phyloP scores from a whole-genome alignment of 2,329 filamentous ascomycete genomes.

The Cercospora sp. region DNA sequence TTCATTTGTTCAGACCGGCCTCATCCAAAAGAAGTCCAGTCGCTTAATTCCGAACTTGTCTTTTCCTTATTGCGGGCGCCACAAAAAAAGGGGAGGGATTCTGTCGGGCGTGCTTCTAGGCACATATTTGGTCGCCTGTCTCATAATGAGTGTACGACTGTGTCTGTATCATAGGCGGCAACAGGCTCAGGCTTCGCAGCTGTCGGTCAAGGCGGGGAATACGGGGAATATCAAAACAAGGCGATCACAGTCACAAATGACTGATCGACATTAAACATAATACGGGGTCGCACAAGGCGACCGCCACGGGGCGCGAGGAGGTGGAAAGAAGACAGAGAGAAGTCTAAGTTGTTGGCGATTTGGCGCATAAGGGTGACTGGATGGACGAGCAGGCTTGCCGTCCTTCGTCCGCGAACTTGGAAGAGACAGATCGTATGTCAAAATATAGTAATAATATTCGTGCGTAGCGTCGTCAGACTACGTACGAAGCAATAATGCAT shows the following conservation, averaged over 20 bases:
- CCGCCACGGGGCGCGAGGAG: background rate
- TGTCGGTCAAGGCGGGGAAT: constrained; percentile 1
- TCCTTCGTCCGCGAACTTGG: background rate
- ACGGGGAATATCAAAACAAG: background rate
- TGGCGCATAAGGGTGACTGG: constrained; percentile 8
- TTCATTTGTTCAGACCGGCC: constrained; percentile 25
- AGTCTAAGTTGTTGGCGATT: background rate
- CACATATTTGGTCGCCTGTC: constrained; percentile 13
- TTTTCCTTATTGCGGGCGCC: constrained; percentile 13
- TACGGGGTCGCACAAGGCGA: background rate
- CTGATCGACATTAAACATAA: constrained; percentile 6
- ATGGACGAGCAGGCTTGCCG: constrained; percentile 13
- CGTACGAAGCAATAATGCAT: background rate
- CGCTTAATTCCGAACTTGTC: constrained; percentile 18
- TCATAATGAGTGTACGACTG: constrained; percentile 25
- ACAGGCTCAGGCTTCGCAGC: constrained; percentile 12
- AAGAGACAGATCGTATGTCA: constrained; percentile 13
- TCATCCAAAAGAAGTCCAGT: constrained; percentile 18
- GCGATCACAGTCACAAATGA: constrained; percentile 1
- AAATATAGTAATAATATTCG: constrained; percentile 18
- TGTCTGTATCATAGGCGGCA: constrained; percentile 23
- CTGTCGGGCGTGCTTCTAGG: constrained; percentile 6
- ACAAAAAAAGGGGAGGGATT: constrained; percentile 15
- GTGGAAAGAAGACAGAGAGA: background rate
- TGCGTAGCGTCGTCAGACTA: constrained; percentile 7